phyloP scores from a whole-genome alignment of 2,329 filamentous ascomycete species.

The Claviceps digitariae region DNA sequence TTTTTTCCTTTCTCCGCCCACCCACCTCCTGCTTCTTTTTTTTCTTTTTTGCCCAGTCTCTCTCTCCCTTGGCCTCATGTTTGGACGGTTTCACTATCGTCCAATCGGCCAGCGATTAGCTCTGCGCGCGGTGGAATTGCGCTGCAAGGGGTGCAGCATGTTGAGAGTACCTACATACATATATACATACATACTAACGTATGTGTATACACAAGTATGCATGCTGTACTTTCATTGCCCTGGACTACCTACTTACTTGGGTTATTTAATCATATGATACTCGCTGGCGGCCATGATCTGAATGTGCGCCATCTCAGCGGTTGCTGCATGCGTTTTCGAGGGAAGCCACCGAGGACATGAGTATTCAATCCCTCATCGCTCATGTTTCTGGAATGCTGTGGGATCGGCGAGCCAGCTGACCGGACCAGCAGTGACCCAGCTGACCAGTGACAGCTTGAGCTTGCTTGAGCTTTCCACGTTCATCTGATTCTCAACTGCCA shows the following conservation, averaged over 20 bases:
- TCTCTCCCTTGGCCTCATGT: not conserved
- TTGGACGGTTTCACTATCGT: not conserved
- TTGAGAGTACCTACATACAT: not conserved
- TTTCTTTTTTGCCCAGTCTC: not conserved
- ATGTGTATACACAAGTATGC: not conserved
- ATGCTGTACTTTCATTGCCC: not conserved
- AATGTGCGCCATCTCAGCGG: too few relatives aligned
- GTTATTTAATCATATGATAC: not conserved
- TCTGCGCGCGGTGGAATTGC: not conserved
- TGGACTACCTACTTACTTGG: too few relatives aligned
- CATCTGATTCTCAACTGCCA: constrained; percentile 3
- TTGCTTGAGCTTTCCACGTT: not conserved
- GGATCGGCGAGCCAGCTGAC: not conserved
- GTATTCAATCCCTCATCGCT: not conserved
- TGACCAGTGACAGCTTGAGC: not conserved
- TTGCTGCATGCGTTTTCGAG: too few relatives aligned
- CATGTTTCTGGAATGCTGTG: not conserved
- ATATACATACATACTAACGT: too few relatives aligned
- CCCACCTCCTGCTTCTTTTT: too few relatives aligned
- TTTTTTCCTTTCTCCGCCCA: too few relatives aligned
- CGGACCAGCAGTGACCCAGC: not conserved
- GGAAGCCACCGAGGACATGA: too few relatives aligned
- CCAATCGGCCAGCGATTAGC: not conserved
- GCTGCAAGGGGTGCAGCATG: not conserved
- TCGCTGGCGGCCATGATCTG: not conserved